Base-by-base conservation (phyloP, 192 early-diverging fungal genomes). In the Coemansia sp. region DNA sequence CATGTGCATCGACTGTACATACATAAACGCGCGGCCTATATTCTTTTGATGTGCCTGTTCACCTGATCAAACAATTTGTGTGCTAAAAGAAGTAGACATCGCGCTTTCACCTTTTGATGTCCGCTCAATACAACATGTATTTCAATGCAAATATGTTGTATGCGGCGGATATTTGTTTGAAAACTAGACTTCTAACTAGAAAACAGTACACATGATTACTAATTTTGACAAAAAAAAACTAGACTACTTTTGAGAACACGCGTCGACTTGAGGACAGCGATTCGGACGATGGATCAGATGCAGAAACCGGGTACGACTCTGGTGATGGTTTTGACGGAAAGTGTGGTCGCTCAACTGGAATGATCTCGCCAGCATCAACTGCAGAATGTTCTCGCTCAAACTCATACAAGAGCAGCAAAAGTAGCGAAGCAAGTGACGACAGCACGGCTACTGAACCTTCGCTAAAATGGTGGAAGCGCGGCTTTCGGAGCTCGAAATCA, bases 281-380 rank as follows among this genome's bases (percentile, higher is more conserved):
- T 8, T 55, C 53, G 17, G 59, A 55, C 27, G 52, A 49, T 10
- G 60, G 41, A 18, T 66, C 63, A 2, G 73, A 70, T 6, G 42
- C 34, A 27, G 64, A 54, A 3, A 45, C 56, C 0, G 58, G 45
- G 25, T 46, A 53, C 40, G 61, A 63, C 44, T 66, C 64, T 0
- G 73, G 70, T 17, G 64, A 69, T 17, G 73, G 73, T 0, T 77
- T 77, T 56, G 73, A 70, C 27, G 73, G 67, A 9, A 59, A 66
- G 25, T 77, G 73, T 47, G 40, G 42, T 4, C 38, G 24, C 9
- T 19, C 54, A 33, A 53, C 66, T 6, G 52, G 51, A 8, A 55
- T 63, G 9, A 58, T 56, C 11, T 69, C 73, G 15, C 46, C 60
- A 7, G 37, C 61, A 12, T 63, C 73, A 24, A 77, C 73, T 17